Percentiles rank a stretch among this genome's conserved stretches.
phyloP scores from a whole-genome alignment of 108 stramenopile genomes.

The Skeletonema costatum region DNA sequence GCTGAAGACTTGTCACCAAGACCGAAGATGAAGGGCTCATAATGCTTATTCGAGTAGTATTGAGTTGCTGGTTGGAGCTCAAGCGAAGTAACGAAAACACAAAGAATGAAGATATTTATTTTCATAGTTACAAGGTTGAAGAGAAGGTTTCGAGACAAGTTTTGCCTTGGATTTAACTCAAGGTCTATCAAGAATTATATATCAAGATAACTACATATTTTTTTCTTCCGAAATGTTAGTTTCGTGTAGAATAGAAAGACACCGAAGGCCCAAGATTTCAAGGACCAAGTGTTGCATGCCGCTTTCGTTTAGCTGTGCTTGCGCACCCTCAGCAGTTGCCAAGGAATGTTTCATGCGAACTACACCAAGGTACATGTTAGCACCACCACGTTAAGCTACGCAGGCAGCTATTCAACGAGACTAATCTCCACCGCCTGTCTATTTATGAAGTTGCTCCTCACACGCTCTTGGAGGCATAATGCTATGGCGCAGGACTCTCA shows the following conservation, averaged over 20 bases:
- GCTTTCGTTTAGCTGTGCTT: background rate
- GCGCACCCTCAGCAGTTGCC: background rate
- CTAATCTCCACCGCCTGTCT: too few species aligned
- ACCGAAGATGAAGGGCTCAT: background rate
- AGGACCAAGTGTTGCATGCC: background rate
- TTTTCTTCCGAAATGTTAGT: conserved; percentile 4
- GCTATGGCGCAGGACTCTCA: background rate
- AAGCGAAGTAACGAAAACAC: conserved; percentile 16
- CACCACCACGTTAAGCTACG: too few species aligned
- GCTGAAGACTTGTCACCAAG: background rate
- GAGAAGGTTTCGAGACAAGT: conserved; percentile 17
- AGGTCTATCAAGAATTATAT: conserved; percentile 15
- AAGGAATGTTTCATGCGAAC: too few species aligned
- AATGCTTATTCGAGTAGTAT: background rate
- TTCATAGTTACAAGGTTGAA: background rate
- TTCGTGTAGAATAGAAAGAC: conserved; percentile 3
- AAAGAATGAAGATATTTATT: background rate
- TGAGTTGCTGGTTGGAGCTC: conserved; percentile 4
- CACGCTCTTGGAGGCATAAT: too few species aligned
- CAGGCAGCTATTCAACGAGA: too few species aligned
- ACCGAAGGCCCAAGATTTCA: background rate
- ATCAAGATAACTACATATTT: conserved; percentile 24
- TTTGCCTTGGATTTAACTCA: conserved; percentile 7
- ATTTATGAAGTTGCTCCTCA: too few species aligned
- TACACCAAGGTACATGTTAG: too few species aligned